Conservation (phyloP, 148 eudicot genomes). For the Mesembryanthemum crystallinum region DNA sequence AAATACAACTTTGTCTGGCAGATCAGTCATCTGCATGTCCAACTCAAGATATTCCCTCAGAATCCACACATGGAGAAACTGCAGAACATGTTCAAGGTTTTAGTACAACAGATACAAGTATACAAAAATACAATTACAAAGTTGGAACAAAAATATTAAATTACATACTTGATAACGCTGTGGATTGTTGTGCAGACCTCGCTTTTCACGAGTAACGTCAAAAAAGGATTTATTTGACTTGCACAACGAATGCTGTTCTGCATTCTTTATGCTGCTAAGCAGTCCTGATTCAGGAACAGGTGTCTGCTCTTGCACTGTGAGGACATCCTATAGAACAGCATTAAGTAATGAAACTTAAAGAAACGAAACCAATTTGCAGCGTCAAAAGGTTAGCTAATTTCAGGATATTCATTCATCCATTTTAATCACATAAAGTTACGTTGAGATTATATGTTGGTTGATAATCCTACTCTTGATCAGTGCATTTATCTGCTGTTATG, state of each 20-base stretch:
- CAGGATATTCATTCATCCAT: too few species aligned
- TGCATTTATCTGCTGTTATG: neutral
- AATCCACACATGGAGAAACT: slow-evolving; percentile 92
- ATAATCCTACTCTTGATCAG: neutral
- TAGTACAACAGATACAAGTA: neutral
- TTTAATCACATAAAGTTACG: too few species aligned
- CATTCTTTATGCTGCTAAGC: neutral
- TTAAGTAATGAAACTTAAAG: neutral
- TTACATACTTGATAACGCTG: slow-evolving; percentile 20
- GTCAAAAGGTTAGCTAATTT: neutral
- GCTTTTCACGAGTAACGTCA: neutral
- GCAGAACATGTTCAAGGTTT: slow-evolving; percentile 23
- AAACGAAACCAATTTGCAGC: neutral
- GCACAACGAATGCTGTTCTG: neutral
- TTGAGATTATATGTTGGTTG: neutral
- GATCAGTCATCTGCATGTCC: slow-evolving; percentile 74
- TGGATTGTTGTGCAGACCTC: neutral
- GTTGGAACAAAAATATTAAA: neutral
- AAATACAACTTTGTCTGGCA: slow-evolving; percentile 43
- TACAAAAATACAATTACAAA: neutral
- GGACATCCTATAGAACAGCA: slow-evolving; percentile 5
- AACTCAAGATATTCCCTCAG: slow-evolving; percentile 84
- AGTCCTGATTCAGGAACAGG: slow-evolving; percentile 14
- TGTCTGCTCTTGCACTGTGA: neutral
- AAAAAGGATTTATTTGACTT: neutral